phyloP scores from a whole-genome alignment of 441 rosid species.

The Croton setiger region DNA sequence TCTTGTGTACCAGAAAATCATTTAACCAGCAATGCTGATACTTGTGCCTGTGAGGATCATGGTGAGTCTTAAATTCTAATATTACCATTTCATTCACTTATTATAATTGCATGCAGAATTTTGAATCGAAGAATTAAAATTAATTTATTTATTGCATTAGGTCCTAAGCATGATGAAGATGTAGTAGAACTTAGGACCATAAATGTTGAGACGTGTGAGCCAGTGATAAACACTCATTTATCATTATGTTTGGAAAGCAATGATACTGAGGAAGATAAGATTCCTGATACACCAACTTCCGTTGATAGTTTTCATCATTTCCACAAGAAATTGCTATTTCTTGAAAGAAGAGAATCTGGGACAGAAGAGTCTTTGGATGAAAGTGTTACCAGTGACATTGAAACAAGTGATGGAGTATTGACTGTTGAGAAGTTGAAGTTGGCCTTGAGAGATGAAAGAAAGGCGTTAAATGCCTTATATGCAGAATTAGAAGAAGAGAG shows the following conservation, averaged over 20 bases:
- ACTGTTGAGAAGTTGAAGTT: conserved; percentile 58
- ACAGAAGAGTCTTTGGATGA: conserved; percentile 62
- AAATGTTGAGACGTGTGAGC: conserved; percentile 29
- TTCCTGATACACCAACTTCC: conserved; percentile 55
- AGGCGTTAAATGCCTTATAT: conserved; percentile 57
- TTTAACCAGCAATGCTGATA: conserved; percentile 22
- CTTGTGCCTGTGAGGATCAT: conserved; percentile 16
- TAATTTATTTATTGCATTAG: conserved; percentile 23
- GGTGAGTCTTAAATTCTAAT: conserved; percentile 32
- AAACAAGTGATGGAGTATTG: conserved; percentile 47
- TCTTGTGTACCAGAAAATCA: conserved; percentile 27
- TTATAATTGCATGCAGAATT: background rate
- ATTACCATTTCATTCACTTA: background rate
- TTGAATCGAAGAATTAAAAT: conserved; percentile 13
- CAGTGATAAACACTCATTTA: conserved; percentile 19
- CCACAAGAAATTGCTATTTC: conserved; percentile 43
- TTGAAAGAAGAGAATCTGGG: conserved; percentile 45
- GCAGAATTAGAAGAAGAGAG: conserved; percentile 90
- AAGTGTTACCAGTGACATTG: conserved; percentile 47
- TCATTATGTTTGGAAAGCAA: conserved; percentile 30
- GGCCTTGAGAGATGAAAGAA: conserved; percentile 58
- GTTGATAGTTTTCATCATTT: conserved; percentile 46
- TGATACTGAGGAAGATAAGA: conserved; percentile 53
- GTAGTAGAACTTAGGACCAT: conserved; percentile 42
- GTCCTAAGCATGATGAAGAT: conserved; percentile 32